Conservation (phyloP, 2,329 filamentous ascomycete genomes). For the Cladobotryum mycophilum region DNA sequence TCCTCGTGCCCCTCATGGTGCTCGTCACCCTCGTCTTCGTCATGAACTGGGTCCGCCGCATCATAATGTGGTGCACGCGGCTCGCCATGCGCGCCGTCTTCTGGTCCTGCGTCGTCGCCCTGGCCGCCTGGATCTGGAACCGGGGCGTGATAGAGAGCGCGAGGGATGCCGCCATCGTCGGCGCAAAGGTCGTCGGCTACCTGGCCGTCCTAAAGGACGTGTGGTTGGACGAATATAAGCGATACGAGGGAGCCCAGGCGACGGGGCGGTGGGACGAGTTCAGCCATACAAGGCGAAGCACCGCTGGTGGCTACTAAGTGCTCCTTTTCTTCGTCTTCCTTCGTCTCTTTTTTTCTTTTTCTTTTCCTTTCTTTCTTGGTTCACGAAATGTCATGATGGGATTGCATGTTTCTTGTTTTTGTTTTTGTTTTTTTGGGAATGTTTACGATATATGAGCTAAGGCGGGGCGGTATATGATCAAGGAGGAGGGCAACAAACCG, state of each 20-base stretch:
- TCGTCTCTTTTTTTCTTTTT: too few relatives aligned
- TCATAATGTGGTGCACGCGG: constrained; percentile 72
- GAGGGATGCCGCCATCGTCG: constrained; percentile 47
- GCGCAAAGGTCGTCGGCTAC: constrained; percentile 39
- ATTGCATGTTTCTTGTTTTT: too few relatives aligned
- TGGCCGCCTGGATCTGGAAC: constrained; percentile 54
- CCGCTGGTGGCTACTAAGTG: not conserved
- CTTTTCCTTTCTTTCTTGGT: too few relatives aligned
- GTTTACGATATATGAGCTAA: too few relatives aligned
- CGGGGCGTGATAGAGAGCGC: constrained; percentile 60
- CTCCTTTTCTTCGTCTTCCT: too few relatives aligned
- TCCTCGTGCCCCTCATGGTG: constrained; percentile 27
- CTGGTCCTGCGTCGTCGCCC: constrained; percentile 52
- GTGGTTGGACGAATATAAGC: constrained; percentile 52
- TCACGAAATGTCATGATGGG: too few relatives aligned
- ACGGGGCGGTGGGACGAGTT: constrained; percentile 10
- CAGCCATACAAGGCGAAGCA: not conserved
- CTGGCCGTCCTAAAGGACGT: constrained; percentile 44
- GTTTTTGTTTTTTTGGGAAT: too few relatives aligned
- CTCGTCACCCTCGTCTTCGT: constrained; percentile 55
- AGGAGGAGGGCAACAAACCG: too few relatives aligned
- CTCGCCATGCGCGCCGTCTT: constrained; percentile 57
- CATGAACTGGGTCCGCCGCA: constrained; percentile 62
- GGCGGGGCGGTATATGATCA: too few relatives aligned
- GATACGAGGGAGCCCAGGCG: constrained; percentile 44